Evolutionary conservation across 1,139 yeast species (phyloP).

Genomic region (Suhomyces taliae): DNA sequence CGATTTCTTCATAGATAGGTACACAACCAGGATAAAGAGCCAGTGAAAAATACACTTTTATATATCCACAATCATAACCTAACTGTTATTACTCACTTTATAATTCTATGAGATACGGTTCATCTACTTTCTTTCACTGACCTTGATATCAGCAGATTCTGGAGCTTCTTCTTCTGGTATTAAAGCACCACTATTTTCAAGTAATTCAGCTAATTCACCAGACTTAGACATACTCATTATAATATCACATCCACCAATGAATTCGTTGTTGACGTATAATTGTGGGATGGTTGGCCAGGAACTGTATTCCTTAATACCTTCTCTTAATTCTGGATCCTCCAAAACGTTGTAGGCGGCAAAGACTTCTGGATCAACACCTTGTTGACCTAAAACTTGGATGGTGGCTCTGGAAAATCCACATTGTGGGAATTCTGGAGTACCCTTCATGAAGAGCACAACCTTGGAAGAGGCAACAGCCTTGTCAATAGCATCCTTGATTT

Average conservation of each 20-base stretch:
- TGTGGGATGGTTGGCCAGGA: slow-evolving; percentile 95
- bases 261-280: slow-evolving; percentile 71
- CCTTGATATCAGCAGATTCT: slow-evolving; percentile 38
- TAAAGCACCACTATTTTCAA: slow-evolving; percentile 77
- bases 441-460: slow-evolving; percentile 93
- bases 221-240: slow-evolving; percentile 86
- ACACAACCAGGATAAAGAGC: no score
- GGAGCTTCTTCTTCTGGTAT: slow-evolving; percentile 65
- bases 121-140: slow-evolving; percentile 28
- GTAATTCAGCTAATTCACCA: slow-evolving; percentile 86
- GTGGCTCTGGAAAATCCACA: slow-evolving; percentile 98
- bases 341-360: slow-evolving; percentile 97
- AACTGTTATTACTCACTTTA: no score
- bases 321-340: slow-evolving; percentile 90
- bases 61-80: no score
- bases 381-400: slow-evolving; percentile 89
- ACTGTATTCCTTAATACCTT: slow-evolving; percentile 91
- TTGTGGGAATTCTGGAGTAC: slow-evolving; percentile 97
- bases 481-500: slow-evolving; percentile 79
- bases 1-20: no score
- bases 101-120: no score
- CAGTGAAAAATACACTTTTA: no score
- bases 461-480: slow-evolving; percentile 85
- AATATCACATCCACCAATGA: slow-evolving; percentile 97
- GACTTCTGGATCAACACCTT: slow-evolving; percentile 94